These are phyloP conservation scores for Starmerella tilneyi DNA, from an alignment of 805 yeast species.

Conservation along the genomic window DNA sequence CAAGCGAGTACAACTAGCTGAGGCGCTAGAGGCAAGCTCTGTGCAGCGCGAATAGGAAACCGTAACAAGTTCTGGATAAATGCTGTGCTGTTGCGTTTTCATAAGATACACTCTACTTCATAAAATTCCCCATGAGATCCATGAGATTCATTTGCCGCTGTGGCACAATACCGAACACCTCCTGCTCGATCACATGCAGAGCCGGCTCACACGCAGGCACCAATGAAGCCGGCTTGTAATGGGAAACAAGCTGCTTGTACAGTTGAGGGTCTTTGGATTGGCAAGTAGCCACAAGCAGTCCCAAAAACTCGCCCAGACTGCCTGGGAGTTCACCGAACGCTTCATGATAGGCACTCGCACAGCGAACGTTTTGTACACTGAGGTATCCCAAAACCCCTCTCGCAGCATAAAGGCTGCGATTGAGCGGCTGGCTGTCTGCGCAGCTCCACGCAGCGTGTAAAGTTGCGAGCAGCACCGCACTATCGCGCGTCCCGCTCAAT, in stretches of 20 bases:
- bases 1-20: slow-evolving; percentile 29
- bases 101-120: slow-evolving; percentile 24
- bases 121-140: slow-evolving; percentile 64
- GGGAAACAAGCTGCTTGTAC: slow-evolving; percentile 43
- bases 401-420: slow-evolving; percentile 28
- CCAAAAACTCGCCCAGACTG: slow-evolving; percentile 47
- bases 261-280: slow-evolving; percentile 44
- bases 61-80: not conserved
- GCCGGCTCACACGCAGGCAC: slow-evolving; percentile 36
- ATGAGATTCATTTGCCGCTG: slow-evolving; percentile 47
- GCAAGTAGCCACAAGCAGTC: slow-evolving; percentile 51
- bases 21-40: slow-evolving; percentile 26
- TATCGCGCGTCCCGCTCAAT: slow-evolving; percentile 52
- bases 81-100: too few relatives aligned
- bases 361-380: slow-evolving; percentile 53
- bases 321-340: slow-evolving; percentile 22
- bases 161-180: slow-evolving; percentile 49
- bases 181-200: slow-evolving; percentile 47
- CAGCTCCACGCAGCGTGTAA: slow-evolving; percentile 31
- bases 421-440: slow-evolving; percentile 1
- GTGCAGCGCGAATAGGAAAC: not conserved
- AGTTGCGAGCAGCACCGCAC: slow-evolving; percentile 37
- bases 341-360: slow-evolving; percentile 38
- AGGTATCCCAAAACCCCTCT: slow-evolving; percentile 71
- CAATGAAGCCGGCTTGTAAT: slow-evolving; percentile 36